phyloP scores from a whole-genome alignment of 202 grass and related monocot genomes.

The Cymbopogon flexuosus region DNA sequence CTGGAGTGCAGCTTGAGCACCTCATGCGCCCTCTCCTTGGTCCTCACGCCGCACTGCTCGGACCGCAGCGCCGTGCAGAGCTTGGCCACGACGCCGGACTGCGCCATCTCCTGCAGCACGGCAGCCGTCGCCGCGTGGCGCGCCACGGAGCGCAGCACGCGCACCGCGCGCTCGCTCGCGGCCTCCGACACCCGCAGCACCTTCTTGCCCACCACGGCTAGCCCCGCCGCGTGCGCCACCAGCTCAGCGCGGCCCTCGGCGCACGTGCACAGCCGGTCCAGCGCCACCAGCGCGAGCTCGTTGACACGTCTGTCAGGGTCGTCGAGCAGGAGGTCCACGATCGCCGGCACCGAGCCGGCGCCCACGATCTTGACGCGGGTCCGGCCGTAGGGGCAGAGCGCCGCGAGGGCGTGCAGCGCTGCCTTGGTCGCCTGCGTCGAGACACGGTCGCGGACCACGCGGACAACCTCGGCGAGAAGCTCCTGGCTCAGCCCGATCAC shows the following conservation, averaged over 20 bases:
- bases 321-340: constrained; percentile 61
- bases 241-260: constrained; percentile 83
- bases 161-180: constrained; percentile 63
- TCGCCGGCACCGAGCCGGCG: constrained; percentile 43
- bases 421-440: constrained; percentile 44
- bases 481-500: constrained; percentile 40
- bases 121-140: constrained; percentile 47
- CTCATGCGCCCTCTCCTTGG: constrained; percentile 75
- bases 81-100: constrained; percentile 53
- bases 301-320: constrained; percentile 52
- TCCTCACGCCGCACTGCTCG: constrained; percentile 53
- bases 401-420: constrained; percentile 48
- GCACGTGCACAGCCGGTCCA: constrained; percentile 72
- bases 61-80: constrained; percentile 48
- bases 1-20: constrained; percentile 69
- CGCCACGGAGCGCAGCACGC: constrained; percentile 57
- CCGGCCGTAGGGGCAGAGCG: constrained; percentile 49
- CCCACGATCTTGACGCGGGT: constrained; percentile 61
- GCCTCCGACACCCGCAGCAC: constrained; percentile 55
- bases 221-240: constrained; percentile 51
- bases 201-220: constrained; percentile 65
- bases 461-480: constrained; percentile 57
- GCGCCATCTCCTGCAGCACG: constrained; percentile 78
- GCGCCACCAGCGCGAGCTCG: constrained; percentile 55
- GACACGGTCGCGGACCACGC: constrained; percentile 39